These are phyloP conservation scores for Colletotrichum coccodes DNA, from an alignment of 2,329 filamentous ascomycete genomes.

Conservation along the genomic window DNA sequence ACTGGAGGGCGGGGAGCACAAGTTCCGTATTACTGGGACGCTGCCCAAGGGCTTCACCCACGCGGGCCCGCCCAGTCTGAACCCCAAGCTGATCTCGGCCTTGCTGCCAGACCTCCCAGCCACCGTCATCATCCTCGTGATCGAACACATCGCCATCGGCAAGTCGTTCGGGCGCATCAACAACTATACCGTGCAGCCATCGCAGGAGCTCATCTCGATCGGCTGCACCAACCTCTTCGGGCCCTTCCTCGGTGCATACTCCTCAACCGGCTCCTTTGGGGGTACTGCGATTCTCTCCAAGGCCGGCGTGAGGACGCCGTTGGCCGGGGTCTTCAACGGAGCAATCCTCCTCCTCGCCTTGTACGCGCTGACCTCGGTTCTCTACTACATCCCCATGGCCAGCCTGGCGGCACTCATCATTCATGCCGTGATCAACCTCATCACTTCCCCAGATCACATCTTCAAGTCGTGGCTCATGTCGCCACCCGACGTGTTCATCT, in stretches of 20 bases:
- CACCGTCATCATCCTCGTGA: conserved; percentile 79
- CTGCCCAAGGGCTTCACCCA: conserved; percentile 66
- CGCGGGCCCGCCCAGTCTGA: conserved; percentile 68
- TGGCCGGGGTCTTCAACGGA: conserved; percentile 83
- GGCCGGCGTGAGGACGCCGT: conserved; percentile 81
- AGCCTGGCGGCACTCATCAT: conserved; percentile 83
- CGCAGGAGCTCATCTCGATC: conserved; percentile 82
- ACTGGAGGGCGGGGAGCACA: conserved; percentile 54
- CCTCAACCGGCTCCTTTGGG: conserved; percentile 59
- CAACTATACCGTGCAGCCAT: conserved; percentile 82
- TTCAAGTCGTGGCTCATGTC: conserved; percentile 83
- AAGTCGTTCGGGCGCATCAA: conserved; percentile 85
- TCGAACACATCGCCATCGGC: conserved; percentile 86
- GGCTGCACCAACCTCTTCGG: conserved; percentile 80
- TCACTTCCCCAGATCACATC: conserved; percentile 77
- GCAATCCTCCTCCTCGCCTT: conserved; percentile 80
- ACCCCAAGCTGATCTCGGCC: conserved; percentile 62
- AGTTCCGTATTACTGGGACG: conserved; percentile 71
- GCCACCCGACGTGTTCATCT: conserved; percentile 78
- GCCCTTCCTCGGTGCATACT: conserved; percentile 73
- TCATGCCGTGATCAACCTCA: conserved; percentile 81
- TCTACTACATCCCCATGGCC: conserved; percentile 82
- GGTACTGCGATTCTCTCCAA: conserved; percentile 88
- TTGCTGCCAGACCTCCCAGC: conserved; percentile 74
- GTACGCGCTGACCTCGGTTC: conserved; percentile 80